Conservation (phyloP, 140 eudicot species). For the Stevia rebaudiana region DNA sequence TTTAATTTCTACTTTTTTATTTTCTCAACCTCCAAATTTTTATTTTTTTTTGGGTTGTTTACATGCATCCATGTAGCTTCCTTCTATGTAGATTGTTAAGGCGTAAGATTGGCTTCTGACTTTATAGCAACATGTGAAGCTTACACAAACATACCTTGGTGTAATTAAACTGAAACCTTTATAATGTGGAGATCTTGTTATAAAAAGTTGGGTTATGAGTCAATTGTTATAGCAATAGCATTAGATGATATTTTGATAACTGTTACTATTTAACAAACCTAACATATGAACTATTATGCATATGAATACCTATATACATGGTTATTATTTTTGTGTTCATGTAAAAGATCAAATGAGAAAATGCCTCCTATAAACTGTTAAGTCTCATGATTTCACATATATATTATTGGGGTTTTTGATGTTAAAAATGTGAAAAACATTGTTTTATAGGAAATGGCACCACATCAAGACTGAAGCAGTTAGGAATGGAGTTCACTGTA, state of each 20-base stretch:
- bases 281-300: neutral
- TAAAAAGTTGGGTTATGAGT: conserved; percentile 4
- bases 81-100: neutral
- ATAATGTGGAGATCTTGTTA: neutral
- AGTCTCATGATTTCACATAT: conserved; percentile 3
- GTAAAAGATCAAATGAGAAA: neutral
- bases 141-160: neutral
- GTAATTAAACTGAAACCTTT: conserved; percentile 3
- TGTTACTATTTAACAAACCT: neutral
- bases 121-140: conserved; percentile 4
- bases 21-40: conserved; percentile 10
- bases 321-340: neutral
- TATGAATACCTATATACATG: neutral
- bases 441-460: conserved; percentile 58
- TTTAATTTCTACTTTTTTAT: neutral
- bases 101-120: neutral
- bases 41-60: neutral
- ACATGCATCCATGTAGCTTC: neutral
- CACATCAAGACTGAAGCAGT: conserved; percentile 84
- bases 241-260: conserved; percentile 3
- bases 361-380: neutral
- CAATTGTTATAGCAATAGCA: neutral
- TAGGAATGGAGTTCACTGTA: conserved; percentile 94
- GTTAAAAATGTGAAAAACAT: conserved; percentile 14
- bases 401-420: conserved; percentile 4